Evolutionary conservation across 73 alveolate species (phyloP).

Genomic region (Paramecium pentaurelia): DNA sequence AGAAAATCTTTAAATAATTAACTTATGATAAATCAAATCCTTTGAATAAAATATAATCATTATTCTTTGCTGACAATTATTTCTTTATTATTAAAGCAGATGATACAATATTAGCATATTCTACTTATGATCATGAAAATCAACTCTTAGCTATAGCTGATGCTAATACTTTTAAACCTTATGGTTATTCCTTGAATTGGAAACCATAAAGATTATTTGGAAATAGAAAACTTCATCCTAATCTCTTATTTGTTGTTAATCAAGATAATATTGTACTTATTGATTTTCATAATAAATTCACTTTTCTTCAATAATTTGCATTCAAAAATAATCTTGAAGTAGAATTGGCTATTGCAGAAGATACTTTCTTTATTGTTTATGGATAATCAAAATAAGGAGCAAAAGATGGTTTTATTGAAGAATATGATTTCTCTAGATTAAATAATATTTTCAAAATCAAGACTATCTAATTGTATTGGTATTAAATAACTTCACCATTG

Average conservation of each 20-base stretch:
- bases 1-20: not conserved
- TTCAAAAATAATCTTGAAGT: not conserved
- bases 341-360: not conserved
- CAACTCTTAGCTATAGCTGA: not conserved
- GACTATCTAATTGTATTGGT: not conserved
- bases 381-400: not conserved
- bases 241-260: not conserved
- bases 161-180: not conserved
- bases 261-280: not conserved
- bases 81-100: not conserved
- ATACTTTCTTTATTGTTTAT: not conserved
- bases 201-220: conserved; percentile 30
- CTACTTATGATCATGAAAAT: not conserved
- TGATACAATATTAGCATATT: not conserved
- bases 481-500: not conserved
- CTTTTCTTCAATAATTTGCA: not conserved
- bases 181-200: not conserved
- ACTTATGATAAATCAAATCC: not conserved
- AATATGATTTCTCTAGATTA: conserved; percentile 3
- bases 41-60: not conserved
- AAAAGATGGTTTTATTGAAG: not conserved
- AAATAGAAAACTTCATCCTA: not conserved
- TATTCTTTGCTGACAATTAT: not conserved
- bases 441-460: not conserved
- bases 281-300: conserved; percentile 26